Evolutionary conservation across 2,329 filamentous ascomycete species (phyloP).

Genomic region (Chaetomium globosum): DNA sequence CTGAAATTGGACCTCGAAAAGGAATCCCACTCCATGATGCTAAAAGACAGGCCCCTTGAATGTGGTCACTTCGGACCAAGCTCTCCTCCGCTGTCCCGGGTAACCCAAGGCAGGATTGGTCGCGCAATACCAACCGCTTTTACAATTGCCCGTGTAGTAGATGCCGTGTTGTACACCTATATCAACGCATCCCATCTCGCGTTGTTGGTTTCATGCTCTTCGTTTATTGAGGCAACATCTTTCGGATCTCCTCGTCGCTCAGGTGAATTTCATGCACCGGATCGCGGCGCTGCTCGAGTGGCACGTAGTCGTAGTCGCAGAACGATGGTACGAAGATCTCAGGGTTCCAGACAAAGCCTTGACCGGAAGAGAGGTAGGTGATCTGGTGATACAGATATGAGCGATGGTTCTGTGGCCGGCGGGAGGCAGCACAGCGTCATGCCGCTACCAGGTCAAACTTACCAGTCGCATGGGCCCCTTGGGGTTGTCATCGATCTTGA

Average conservation of each 20-base stretch:
- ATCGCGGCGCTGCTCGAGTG: slow-evolving; percentile 74
- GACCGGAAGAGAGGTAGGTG: slow-evolving; percentile 75
- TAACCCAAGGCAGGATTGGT: not conserved
- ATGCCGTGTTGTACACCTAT: slow-evolving; percentile 17
- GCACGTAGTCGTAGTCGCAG: slow-evolving; percentile 71
- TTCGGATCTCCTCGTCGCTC: slow-evolving; percentile 73
- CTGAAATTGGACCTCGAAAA: not conserved
- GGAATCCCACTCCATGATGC: not conserved
- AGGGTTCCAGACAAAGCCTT: slow-evolving; percentile 83
- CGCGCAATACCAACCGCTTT: not conserved
- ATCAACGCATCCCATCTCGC: not conserved
- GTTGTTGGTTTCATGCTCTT: not conserved
- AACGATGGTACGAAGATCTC: slow-evolving; percentile 83
- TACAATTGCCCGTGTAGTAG: not conserved
- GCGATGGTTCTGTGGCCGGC: not conserved
- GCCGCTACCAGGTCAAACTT: slow-evolving; percentile 40
- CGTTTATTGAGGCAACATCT: slow-evolving; percentile 65
- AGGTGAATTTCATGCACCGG: slow-evolving; percentile 77
- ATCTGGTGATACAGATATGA: slow-evolving; percentile 55
- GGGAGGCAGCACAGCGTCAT: slow-evolving; percentile 15
- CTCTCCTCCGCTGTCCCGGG: not conserved
- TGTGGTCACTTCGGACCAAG: not conserved
- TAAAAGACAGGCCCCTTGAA: not conserved
- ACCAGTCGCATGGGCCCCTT: slow-evolving; percentile 74
- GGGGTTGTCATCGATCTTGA: slow-evolving; percentile 70